Evolutionary conservation across 257 asterid genomes (phyloP).

Genomic region (Ilex aquifolium): DNA sequence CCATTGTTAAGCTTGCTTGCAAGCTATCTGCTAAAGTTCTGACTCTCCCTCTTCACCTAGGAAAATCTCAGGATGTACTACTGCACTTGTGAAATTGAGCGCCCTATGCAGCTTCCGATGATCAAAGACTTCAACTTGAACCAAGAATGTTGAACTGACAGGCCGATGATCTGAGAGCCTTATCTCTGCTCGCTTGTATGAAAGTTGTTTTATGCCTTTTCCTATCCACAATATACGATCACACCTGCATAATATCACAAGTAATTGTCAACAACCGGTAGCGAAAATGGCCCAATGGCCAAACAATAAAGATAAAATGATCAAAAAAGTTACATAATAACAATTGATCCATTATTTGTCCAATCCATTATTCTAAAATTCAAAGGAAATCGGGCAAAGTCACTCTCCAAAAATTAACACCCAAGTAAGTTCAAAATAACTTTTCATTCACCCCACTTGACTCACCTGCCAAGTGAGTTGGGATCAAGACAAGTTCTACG

Average conservation of each 20-base stretch:
- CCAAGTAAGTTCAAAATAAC: too few species aligned
- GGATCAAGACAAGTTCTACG: too few species aligned
- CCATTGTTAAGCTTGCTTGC: background rate
- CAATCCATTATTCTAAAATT: too few species aligned
- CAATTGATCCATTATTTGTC: too few species aligned
- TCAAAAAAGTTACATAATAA: too few species aligned
- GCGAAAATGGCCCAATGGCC: background rate
- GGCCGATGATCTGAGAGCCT: conserved; percentile 86
- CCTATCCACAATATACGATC: conserved; percentile 91
- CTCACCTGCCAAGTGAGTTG: too few species aligned
- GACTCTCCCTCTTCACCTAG: conserved; percentile 26
- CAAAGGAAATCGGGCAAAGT: too few species aligned
- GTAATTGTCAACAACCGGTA: background rate
- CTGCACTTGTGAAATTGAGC: conserved; percentile 56
- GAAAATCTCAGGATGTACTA: conserved; percentile 53
- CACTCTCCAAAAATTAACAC: too few species aligned
- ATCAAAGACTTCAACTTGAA: conserved; percentile 76
- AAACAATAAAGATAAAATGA: too few species aligned
- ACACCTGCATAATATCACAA: conserved; percentile 55
- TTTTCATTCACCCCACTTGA: too few species aligned
- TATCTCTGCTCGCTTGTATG: conserved; percentile 58
- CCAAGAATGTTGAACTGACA: conserved; percentile 56
- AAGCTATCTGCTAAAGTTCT: conserved; percentile 8
- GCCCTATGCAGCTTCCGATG: conserved; percentile 79
- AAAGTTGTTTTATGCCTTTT: conserved; percentile 73